A percentile compares a stretch with the other conserved stretches of the same genome.
These are phyloP conservation scores for Euphrasia arctica DNA, from an alignment of 305 asterid genomes.

Conservation along the genomic window DNA sequence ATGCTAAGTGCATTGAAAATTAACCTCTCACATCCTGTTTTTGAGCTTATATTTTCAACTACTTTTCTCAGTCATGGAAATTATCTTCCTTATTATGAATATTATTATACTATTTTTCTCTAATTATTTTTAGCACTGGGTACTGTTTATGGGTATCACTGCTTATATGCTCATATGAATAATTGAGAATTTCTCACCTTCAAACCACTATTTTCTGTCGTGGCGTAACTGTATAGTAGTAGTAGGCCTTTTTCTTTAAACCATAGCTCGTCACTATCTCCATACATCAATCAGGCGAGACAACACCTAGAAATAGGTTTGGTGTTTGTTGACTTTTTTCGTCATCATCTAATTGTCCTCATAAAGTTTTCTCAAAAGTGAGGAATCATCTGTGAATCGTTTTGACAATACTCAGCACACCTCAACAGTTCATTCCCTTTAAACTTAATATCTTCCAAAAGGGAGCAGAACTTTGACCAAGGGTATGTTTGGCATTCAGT, in stretches of 20 bases:
- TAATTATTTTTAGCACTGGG: too few relatives aligned
- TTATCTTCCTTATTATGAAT: too few relatives aligned
- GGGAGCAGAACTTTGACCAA: too few relatives aligned
- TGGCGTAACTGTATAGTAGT: neutral
- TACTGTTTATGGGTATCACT: neutral
- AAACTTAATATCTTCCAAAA: too few relatives aligned
- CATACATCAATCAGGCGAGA: neutral
- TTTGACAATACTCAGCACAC: too few relatives aligned
- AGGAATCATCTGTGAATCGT: too few relatives aligned
- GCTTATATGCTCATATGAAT: neutral
- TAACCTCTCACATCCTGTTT: neutral
- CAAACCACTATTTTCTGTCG: neutral
- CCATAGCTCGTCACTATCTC: neutral
- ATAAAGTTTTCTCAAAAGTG: neutral
- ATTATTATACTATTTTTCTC: too few relatives aligned
- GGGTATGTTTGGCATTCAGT: neutral
- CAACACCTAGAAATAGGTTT: neutral
- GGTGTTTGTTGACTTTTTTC: neutral
- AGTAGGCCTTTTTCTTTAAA: constrained; percentile 5
- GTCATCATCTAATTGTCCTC: neutral
- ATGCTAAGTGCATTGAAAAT: constrained; percentile 1
- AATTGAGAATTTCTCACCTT: neutral
- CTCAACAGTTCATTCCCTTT: too few relatives aligned
- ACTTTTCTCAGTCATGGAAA: constrained; percentile 1
- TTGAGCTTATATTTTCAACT: constrained; percentile 5